phyloP scores from a whole-genome alignment of 352 stramenopile species.

The Pythium brachiatum region DNA sequence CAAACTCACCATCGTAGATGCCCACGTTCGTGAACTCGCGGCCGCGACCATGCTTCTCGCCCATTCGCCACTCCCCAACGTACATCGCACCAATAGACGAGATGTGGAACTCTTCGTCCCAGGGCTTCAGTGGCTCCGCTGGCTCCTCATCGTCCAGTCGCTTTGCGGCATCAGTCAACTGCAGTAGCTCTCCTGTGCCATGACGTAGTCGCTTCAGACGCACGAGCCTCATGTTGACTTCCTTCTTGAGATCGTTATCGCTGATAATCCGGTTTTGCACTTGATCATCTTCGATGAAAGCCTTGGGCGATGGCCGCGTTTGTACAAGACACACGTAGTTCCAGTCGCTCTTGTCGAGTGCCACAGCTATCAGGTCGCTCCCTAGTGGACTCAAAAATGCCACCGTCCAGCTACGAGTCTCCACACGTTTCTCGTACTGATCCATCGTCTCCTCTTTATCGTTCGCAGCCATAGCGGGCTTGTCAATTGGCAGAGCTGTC shows the following conservation, averaged over 20 bases:
- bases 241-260: slow-evolving; percentile 43
- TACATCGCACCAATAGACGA: slow-evolving; percentile 64
- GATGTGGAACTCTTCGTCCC: slow-evolving; percentile 63
- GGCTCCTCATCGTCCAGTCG: neutral
- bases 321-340: slow-evolving; percentile 60
- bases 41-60: slow-evolving; percentile 49
- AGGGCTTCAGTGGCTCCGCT: slow-evolving; percentile 26
- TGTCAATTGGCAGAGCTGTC: slow-evolving; percentile 33
- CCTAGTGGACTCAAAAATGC: slow-evolving; percentile 48
- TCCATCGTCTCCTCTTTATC: slow-evolving; percentile 32
- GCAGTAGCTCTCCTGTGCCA: slow-evolving; percentile 45
- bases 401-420: slow-evolving; percentile 58
- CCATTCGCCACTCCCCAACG: slow-evolving; percentile 43
- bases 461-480: slow-evolving; percentile 18
- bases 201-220: slow-evolving; percentile 55
- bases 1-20: slow-evolving; percentile 64
- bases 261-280: slow-evolving; percentile 44
- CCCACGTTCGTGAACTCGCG: slow-evolving; percentile 64
- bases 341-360: slow-evolving; percentile 63
- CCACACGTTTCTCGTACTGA: slow-evolving; percentile 30
- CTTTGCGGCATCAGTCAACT: slow-evolving; percentile 7
- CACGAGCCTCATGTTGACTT: slow-evolving; percentile 67
- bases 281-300: slow-evolving; percentile 61
- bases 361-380: slow-evolving; percentile 39
- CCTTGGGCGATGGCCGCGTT: slow-evolving; percentile 45